Conservation (phyloP, 805 yeast species). For the Pichia pseudocactophila region DNA sequence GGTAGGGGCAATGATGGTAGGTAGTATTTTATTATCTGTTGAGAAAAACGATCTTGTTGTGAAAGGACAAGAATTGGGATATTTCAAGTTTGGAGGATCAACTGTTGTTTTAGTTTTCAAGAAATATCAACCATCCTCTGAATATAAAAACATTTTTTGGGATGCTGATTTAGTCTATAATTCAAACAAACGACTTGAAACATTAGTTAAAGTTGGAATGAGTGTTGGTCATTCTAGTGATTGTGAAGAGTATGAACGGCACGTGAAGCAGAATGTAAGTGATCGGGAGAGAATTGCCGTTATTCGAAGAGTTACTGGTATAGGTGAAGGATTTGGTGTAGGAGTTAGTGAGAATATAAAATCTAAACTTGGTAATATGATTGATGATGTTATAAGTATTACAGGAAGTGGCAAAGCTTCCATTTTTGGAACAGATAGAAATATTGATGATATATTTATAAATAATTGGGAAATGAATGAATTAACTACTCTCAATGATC, state of each 20-base stretch:
- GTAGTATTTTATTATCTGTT: conserved; percentile 70
- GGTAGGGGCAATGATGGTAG: conserved; percentile 99
- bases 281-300: conserved; percentile 7
- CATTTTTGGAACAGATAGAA: conserved; percentile 20
- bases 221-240: conserved; percentile 70
- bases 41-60: conserved; percentile 46
- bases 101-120: conserved; percentile 68
- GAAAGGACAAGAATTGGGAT: conserved; percentile 83
- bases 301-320: conserved; percentile 14
- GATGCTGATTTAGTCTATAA: conserved; percentile 70
- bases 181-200: conserved; percentile 64
- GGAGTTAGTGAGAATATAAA: conserved; percentile 6
- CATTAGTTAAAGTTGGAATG: conserved; percentile 84
- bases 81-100: conserved; percentile 94
- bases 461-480: conserved; percentile 24
- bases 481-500: conserved; percentile 10
- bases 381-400: conserved; percentile 10
- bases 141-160: conserved; percentile 35
- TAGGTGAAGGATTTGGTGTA: conserved; percentile 4
- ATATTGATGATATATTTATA: conserved; percentile 5
- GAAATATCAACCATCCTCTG: no score
- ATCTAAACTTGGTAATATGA: conserved; percentile 7
- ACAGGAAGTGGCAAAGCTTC: conserved; percentile 8
- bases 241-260: conserved; percentile 39
- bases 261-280: conserved; percentile 4